Conservation (phyloP, 108 stramenopile species). For the Heterococcus sp. region DNA sequence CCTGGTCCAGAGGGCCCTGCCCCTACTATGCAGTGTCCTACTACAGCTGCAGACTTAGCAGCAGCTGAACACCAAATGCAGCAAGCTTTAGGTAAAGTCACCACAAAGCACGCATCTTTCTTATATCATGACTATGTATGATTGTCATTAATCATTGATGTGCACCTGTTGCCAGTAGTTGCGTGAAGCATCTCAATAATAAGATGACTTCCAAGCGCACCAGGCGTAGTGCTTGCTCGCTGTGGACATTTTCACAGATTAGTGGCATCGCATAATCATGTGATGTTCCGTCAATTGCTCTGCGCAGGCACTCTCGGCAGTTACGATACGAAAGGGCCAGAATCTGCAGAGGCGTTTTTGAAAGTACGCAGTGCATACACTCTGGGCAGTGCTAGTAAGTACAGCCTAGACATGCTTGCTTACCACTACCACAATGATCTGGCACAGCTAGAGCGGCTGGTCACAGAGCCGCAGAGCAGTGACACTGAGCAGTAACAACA, state of each 20-base stretch:
- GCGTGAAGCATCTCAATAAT: no score
- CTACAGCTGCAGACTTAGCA: not conserved
- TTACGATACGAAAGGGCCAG: not conserved
- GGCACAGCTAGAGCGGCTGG: not conserved
- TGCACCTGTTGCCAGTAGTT: no score
- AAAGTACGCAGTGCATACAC: not conserved
- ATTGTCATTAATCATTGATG: no score
- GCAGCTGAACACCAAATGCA: not conserved
- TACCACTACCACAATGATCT: not conserved
- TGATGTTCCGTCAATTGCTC: no score
- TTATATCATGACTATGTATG: no score
- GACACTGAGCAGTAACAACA: no score
- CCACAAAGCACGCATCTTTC: no score
- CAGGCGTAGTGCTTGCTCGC: not conserved
- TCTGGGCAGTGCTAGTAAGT: not conserved
- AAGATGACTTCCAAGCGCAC: not conserved
- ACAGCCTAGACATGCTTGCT: not conserved
- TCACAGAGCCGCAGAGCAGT: not conserved
- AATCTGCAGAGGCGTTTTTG: not conserved
- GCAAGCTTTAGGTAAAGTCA: not conserved
- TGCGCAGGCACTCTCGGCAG: not conserved
- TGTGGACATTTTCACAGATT: not conserved
- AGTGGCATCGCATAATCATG: not conserved
- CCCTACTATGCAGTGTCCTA: not conserved
- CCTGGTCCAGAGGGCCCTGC: not conserved